Evolutionary conservation across 495 filamentous ascomycete genomes (phyloP), one percentile per base, ranked within the genome.

Genomic region (Venustampulla echinocandica): DNA sequence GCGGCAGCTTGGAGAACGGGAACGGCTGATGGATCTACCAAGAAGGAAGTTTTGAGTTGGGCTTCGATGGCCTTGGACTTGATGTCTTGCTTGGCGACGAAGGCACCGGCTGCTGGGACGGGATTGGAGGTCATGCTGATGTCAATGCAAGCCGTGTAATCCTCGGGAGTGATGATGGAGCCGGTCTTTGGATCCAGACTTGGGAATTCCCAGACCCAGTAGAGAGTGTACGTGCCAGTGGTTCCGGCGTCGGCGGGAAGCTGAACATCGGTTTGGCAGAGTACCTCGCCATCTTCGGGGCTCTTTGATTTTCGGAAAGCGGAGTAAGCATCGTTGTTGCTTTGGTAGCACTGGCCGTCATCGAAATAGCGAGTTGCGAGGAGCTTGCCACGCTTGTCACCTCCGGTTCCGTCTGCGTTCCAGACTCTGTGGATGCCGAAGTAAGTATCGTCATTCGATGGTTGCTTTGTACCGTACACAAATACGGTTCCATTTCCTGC

Each of bases 121-220:
- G 61, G 47, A 4, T 30, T 14, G 58, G 59, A 22, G 56, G 55
- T 39, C 19, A 93, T 65, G 32, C 83, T 64, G 49, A 90, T 71
- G 62, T 95, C 89, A 55, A 87, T 77, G 56, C 89, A 90, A 6
- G 81, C 81, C 0, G 85, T 89, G 60, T 94, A 95, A 47, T 80
- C 74, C 61, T 95, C 81, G 46, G 70, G 68, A 49, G 75, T 80
- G 0, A 73, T 57, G 11, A 70, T 58, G 25, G 42, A 63, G 44
- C 38, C 24, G 22, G 27, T 58, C 36, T 64, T 70, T 55, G 58
- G 60, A 11, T 74, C 62, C 10, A 61, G 62, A 0, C 76, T 81
- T 3, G 83, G 80, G 87, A 87, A 96, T 53, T 93, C 81, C 89
- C 89, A 95, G 3, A 94, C 79, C 89, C 89, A 96, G 65, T 95